Conservation (phyloP, 495 filamentous ascomycete species). For the Parathielavia hyrcaniae region DNA sequence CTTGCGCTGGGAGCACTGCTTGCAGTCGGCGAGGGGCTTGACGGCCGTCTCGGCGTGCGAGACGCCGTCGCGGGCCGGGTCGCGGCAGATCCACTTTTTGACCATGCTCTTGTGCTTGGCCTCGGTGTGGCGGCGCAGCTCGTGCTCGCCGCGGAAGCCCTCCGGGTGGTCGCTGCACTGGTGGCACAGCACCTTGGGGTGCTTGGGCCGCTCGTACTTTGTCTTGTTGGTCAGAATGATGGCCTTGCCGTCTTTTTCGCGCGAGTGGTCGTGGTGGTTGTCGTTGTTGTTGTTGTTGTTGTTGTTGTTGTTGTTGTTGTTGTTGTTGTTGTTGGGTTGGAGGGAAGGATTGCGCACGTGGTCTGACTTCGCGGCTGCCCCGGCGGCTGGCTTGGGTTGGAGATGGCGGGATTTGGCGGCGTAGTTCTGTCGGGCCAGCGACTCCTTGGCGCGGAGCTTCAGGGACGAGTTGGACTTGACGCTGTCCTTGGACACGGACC, state of each 20-base stretch:
- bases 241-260: slow-evolving; percentile 39
- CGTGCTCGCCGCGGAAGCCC: slow-evolving; percentile 90
- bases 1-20: slow-evolving; percentile 72
- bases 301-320: too few species aligned
- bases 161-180: slow-evolving; percentile 71
- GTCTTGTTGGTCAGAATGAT: slow-evolving; percentile 64
- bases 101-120: slow-evolving; percentile 67
- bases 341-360: too few species aligned
- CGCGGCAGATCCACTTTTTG: slow-evolving; percentile 71
- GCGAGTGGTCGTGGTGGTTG: slow-evolving; percentile 23
- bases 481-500: slow-evolving; percentile 41
- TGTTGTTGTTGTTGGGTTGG: too few species aligned
- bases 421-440: slow-evolving; percentile 32
- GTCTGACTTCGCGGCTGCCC: neutral
- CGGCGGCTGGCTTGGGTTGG: slow-evolving; percentile 37
- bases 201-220: slow-evolving; percentile 65
- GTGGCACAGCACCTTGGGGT: slow-evolving; percentile 67
- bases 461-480: slow-evolving; percentile 39
- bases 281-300: slow-evolving; percentile 22
- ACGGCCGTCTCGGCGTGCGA: slow-evolving; percentile 43
- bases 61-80: slow-evolving; percentile 35
- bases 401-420: slow-evolving; percentile 33
- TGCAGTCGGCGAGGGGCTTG: slow-evolving; percentile 74
- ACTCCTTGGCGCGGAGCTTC: slow-evolving; percentile 40
- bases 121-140: slow-evolving; percentile 79